Evolutionary conservation across 2,329 filamentous ascomycete genomes (phyloP).

Genomic region (Alternaria angustiovoidea): DNA sequence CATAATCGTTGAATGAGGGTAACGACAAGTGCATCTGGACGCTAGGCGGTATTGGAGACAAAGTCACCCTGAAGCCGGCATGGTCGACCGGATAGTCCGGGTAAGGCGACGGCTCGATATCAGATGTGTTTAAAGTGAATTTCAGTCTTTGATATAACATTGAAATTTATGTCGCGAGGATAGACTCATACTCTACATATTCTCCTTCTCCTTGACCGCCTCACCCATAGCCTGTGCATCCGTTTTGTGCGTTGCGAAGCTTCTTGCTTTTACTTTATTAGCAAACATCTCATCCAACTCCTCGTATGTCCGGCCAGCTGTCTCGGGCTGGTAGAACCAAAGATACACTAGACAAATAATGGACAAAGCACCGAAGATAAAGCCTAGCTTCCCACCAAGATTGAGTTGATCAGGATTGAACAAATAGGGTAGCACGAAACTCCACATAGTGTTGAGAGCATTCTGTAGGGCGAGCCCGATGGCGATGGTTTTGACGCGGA

Average conservation of each 20-base stretch:
- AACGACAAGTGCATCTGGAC: too few species aligned
- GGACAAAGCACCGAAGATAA: slow-evolving; percentile 85
- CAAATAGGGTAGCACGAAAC: slow-evolving; percentile 50
- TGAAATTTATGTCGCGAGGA: background rate
- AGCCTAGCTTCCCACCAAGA: slow-evolving; percentile 82
- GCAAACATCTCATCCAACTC: background rate
- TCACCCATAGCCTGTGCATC: background rate
- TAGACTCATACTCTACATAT: background rate
- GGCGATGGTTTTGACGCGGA: slow-evolving; percentile 70
- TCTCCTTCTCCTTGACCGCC: background rate
- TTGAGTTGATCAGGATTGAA: slow-evolving; percentile 51
- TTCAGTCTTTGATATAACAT: too few species aligned
- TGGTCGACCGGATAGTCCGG: too few species aligned
- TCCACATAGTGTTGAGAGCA: slow-evolving; percentile 47
- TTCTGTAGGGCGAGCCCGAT: slow-evolving; percentile 51
- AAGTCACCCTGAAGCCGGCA: too few species aligned
- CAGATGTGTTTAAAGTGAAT: too few species aligned
- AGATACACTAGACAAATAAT: slow-evolving; percentile 68
- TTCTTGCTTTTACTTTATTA: background rate
- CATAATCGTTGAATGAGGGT: too few species aligned
- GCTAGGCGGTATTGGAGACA: too few species aligned
- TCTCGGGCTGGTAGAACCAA: background rate
- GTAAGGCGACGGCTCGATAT: too few species aligned
- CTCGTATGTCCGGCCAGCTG: background rate
- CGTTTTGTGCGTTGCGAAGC: background rate